Evolutionary conservation across 108 stramenopile genomes (phyloP).

Genomic region (Poteriospumella lacustris): DNA sequence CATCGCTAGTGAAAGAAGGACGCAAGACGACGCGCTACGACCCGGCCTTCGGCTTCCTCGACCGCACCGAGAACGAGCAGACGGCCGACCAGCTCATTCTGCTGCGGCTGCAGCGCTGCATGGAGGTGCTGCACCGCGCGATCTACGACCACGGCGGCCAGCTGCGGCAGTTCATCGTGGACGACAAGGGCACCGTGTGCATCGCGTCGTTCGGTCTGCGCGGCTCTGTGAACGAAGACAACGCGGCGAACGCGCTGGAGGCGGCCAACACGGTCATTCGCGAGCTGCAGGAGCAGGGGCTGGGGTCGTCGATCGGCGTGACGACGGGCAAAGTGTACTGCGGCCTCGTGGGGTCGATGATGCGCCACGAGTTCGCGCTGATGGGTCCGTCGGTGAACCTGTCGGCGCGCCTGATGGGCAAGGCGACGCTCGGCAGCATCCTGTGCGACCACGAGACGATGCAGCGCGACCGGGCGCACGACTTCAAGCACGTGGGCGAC

Average conservation of each 20-base stretch:
- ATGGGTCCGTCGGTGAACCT: conserved; percentile 62
- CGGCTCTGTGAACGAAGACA: conserved; percentile 49
- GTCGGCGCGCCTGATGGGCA: conserved; percentile 57
- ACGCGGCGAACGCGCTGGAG: conserved; percentile 43
- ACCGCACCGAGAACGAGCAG: neutral
- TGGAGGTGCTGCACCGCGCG: conserved; percentile 38
- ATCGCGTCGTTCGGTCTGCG: conserved; percentile 62
- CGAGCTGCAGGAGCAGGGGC: conserved; percentile 40
- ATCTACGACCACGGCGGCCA: conserved; percentile 49
- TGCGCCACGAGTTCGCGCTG: conserved; percentile 56
- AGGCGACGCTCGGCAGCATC: conserved; percentile 34
- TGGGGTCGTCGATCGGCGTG: conserved; percentile 51
- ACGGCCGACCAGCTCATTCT: neutral
- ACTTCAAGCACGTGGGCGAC: conserved; percentile 39
- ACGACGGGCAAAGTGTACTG: conserved; percentile 61
- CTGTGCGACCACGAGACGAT: conserved; percentile 41
- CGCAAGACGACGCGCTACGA: neutral
- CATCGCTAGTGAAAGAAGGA: too few relatives aligned
- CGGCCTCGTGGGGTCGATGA: conserved; percentile 52
- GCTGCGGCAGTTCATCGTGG: conserved; percentile 40
- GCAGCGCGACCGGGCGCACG: too few relatives aligned
- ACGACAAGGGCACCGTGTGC: conserved; percentile 47
- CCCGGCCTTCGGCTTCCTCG: neutral
- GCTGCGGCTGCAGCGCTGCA: neutral
- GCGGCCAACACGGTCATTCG: conserved; percentile 44